Evolutionary conservation across 768 basidiomycete genomes (phyloP), one percentile per base, ranked within the genome.

Genomic region (Clitopilus hobsonii): DNA sequence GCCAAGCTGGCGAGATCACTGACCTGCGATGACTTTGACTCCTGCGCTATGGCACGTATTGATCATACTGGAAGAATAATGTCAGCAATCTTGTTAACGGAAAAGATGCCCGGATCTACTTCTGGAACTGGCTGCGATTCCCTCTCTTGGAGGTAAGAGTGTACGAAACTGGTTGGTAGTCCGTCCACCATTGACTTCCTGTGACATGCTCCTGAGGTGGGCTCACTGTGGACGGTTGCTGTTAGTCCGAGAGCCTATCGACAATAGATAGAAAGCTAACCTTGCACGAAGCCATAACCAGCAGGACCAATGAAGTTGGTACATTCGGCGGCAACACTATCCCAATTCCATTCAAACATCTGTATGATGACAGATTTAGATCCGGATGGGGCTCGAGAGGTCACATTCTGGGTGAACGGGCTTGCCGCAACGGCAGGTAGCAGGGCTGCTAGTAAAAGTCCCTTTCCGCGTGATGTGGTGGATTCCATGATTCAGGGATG

Each of bases 281-380:
- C 81, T 83, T 88, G 86, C n/a, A 88, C 84, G 59, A 77, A 86
- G 5, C 84, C 86, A 62, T 88, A 80, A 6, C 85, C 84, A 18
- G 82, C 79, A 4, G 86, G 85, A 1, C 86, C 86, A 36, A 88
- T 74, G 63, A 86, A 88, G 51, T 71, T 71, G 4, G 75, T 79
- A 67, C 86, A 89, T 65, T 89, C 86, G 2, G 75, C 63, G 0
- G 84, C 85, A 48, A 89, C 62, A 56, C 81, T 79, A 54, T 74
- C 72, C 81, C 81, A 83, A 8, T 63, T 75, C 86, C 86, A 88
- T 62, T 86, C 76, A 60, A 88, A 89, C 80, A 89, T 82, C 67
- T 87, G 84, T 16, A 83, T 75, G 61, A 88, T 86, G 56, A 86
- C 83, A 20, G 41, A 45, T 11, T 45, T 45, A 5, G 41, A 45